Evolutionary conservation across 2,329 filamentous ascomycete genomes (phyloP).

Genomic region (Fusarium verticillioides): DNA sequence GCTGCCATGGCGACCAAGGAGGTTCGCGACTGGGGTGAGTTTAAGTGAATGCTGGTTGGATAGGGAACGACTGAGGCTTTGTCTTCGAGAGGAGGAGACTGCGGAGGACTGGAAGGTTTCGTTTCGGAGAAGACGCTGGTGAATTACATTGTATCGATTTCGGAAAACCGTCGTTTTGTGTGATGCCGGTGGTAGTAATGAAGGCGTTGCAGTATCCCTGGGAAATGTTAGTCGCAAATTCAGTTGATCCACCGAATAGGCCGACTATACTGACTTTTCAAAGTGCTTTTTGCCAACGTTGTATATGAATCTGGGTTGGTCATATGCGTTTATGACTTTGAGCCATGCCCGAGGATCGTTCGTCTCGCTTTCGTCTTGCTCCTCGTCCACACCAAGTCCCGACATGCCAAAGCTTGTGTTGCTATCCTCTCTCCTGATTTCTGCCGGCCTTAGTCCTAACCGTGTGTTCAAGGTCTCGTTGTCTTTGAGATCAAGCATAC

Average conservation of each 20-base stretch:
- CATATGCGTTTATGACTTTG: constrained; percentile 83
- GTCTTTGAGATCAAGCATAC: constrained; percentile 68
- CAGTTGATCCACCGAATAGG: not conserved
- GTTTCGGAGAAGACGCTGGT: constrained; percentile 91
- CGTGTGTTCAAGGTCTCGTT: constrained; percentile 65
- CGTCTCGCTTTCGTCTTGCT: constrained; percentile 66
- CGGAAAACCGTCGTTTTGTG: constrained; percentile 89
- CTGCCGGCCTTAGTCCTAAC: constrained; percentile 61
- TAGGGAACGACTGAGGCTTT: constrained; percentile 67
- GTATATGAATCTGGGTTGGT: constrained; percentile 83
- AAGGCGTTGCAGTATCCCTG: constrained; percentile 72
- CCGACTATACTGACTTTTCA: constrained; percentile 67
- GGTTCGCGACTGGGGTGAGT: constrained; percentile 84
- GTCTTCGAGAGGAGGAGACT: constrained; percentile 69
- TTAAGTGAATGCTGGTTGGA: constrained; percentile 80
- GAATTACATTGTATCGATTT: constrained; percentile 90
- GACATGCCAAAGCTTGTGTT: constrained; percentile 73
- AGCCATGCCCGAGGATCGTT: constrained; percentile 84
- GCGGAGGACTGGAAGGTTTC: constrained; percentile 90
- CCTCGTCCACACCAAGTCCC: constrained; percentile 62
- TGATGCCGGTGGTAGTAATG: constrained; percentile 78
- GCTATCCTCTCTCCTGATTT: constrained; percentile 67
- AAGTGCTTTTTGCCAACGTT: constrained; percentile 90
- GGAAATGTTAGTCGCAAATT: constrained; percentile 31
- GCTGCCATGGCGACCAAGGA: constrained; percentile 81